Evolutionary conservation across 768 basidiomycete species (phyloP).

Genomic region (Tricholoma bakamatsutake): DNA sequence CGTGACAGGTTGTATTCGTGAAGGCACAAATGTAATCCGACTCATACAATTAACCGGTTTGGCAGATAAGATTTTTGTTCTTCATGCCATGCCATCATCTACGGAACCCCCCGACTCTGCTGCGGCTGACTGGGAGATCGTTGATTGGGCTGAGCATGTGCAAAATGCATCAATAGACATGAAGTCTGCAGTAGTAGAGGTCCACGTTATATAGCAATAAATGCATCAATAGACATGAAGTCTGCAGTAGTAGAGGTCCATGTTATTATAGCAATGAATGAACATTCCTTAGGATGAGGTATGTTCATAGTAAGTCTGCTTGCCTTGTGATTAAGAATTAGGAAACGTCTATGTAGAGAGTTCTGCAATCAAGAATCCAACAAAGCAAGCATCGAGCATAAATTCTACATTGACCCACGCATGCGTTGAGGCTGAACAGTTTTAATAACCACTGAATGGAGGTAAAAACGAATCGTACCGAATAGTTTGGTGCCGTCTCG

Average conservation of each 20-base stretch:
- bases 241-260: neutral
- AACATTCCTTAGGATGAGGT: no score
- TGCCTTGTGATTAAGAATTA: neutral
- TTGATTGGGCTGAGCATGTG: neutral
- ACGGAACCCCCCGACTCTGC: neutral
- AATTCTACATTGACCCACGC: slow-evolving; percentile 49
- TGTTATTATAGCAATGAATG: neutral
- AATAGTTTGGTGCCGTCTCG: slow-evolving; percentile 94
- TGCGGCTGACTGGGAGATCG: neutral
- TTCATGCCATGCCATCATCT: slow-evolving; percentile 27
- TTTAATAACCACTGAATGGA: neutral
- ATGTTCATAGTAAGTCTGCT: no score
- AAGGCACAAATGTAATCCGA: slow-evolving; percentile 42
- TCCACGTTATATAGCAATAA: neutral
- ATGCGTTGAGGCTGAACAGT: neutral
- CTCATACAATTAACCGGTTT: slow-evolving; percentile 44
- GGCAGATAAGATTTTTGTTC: slow-evolving; percentile 36
- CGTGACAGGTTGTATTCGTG: slow-evolving; percentile 33
- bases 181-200: neutral
- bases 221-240: neutral
- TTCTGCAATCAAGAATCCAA: slow-evolving; percentile 84
- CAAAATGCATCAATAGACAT: neutral
- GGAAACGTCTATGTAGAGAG: slow-evolving; percentile 30
- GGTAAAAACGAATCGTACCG: slow-evolving; percentile 43
- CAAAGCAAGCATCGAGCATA: slow-evolving; percentile 90